phyloP scores from a whole-genome alignment of 2,329 filamentous ascomycete genomes.

The Lasiodiplodia gonubiensis region DNA sequence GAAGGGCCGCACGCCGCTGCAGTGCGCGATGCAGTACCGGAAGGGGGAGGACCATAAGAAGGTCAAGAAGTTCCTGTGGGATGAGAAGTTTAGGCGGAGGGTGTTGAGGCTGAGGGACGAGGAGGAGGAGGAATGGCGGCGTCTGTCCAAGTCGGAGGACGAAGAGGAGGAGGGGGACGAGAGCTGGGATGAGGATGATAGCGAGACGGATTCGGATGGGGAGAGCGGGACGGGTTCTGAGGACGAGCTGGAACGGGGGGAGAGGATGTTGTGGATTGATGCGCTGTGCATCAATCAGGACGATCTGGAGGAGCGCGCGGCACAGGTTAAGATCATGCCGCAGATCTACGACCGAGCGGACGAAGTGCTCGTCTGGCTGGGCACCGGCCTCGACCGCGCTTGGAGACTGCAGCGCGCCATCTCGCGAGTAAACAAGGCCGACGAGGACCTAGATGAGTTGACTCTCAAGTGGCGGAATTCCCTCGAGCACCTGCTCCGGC shows the following conservation, averaged over 20 bases:
- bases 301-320: conserved; percentile 23
- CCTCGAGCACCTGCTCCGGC: not conserved
- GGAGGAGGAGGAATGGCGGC: conserved; percentile 5
- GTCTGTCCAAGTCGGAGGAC: not conserved
- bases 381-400: conserved; percentile 5
- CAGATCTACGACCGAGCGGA: conserved; percentile 29
- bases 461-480: conserved; percentile 15
- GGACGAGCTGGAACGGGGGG: not conserved
- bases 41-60: not conserved
- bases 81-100: not conserved
- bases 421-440: conserved; percentile 6
- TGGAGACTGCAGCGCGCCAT: conserved; percentile 6
- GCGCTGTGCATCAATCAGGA: conserved; percentile 33
- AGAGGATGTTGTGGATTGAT: conserved; percentile 30
- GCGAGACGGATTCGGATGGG: not conserved
- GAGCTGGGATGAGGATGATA: not conserved
- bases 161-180: not conserved
- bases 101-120: not conserved
- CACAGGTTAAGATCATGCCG: conserved; percentile 31
- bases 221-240: not conserved
- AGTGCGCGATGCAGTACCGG: conserved; percentile 12
- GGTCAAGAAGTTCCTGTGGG: conserved; percentile 6
- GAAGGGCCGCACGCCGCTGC: conserved; percentile 14
- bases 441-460: not conserved
- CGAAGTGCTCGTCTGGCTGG: conserved; percentile 31